Base-by-base conservation (phyloP, 306 rosid species). In the Lathyrus tuberosus region DNA sequence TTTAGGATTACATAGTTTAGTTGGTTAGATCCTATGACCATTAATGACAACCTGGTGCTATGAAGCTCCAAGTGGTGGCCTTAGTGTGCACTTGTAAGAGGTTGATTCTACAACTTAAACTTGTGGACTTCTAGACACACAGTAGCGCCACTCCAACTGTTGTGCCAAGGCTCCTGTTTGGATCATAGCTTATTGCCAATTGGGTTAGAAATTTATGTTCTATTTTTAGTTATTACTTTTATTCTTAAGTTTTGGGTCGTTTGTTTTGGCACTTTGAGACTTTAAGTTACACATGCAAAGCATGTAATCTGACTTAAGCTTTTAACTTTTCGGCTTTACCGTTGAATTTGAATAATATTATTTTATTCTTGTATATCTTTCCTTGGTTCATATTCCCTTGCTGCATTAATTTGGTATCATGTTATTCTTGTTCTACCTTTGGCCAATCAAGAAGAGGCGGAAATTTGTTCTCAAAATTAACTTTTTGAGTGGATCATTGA, bases 1-100 rank as follows among this genome's bases (percentile, higher is more conserved):
- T 64, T 63, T 70, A 38, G 24, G 56, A 59, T 54, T 60, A n/a
- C 14, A 28, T 10, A 58, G 65, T 67, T 63, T 51, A 22, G 70
- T 41, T 53, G 18, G 51, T 48, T 51, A n/a, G 20, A 51, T 38
- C 49, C 10, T 60, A 60, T 60, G 49, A 37, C 10, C 31, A 63
- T 63, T 41, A 63, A 8, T 5, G 53, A 35, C n/a, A 41, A 41
- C 69, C 52, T 63, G 37, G 37, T 20, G 38, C 69, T 63, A 11
- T 41, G 53, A 8, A 63, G 69, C 67, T 38, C 15, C 14, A 16
- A 10, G 48, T 60, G 65, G 8, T 5, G 24, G 15, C 44, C 44
- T 33, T 60, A n/a, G 16, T 6, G 46, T 60, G 20, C 22, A 58
- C 11, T 53, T 53, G 15, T 22, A 22, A 53, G 6, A 58, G 64